Evolutionary conservation across 805 yeast genomes (phyloP), one percentile per base, ranked within the genome.

Genomic region (Kuraishia floccosa): DNA sequence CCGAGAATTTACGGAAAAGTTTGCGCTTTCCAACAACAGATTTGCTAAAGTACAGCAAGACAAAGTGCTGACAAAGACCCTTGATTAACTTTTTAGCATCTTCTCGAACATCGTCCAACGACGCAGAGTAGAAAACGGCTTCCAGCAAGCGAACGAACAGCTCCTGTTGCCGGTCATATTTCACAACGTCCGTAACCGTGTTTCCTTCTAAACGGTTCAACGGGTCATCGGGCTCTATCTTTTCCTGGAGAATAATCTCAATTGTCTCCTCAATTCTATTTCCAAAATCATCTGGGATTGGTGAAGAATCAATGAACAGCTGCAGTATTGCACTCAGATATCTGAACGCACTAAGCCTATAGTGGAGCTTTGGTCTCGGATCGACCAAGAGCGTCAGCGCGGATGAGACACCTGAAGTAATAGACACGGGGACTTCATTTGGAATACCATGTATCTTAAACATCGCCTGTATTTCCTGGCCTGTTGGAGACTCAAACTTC

Each of bases 381-480:
- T 84, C 87, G 35, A 79, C 81, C 31, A 91, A 53, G 7, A 89
- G 65, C 16, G 70, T 70, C 24, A 87, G 60, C 0, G 96, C 96
- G 3, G 89, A 70, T 24, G 72, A 67, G 4, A 89, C 63, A 17
- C 91, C 96, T 0, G 95, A 80, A 0, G 96, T 79, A 17, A 91
- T 63, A 1, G 91, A 76, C 19, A 91, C 63, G 2, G 87, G 78
- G 3, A 81, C 70, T 30, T 68, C 66, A 3, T 58, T 62, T 0
- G 60, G 48, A 29, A 85, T 51, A 2, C 94, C 94, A 39, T 82
- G 76, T 24, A 89, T 69, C 28, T 64, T 63, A 49, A 89, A 72
- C 31, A 72, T 50, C 0, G 89, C 86, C 12, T 72, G 62, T 6
- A 83, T 60, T 37, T 82, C 82, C 42, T 80, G 84, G 35, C 78